Evolutionary conservation across 352 stramenopile genomes (phyloP), one percentile per base, ranked within the genome.

Genomic region (Hyaloperonospora arabidopsidis): DNA sequence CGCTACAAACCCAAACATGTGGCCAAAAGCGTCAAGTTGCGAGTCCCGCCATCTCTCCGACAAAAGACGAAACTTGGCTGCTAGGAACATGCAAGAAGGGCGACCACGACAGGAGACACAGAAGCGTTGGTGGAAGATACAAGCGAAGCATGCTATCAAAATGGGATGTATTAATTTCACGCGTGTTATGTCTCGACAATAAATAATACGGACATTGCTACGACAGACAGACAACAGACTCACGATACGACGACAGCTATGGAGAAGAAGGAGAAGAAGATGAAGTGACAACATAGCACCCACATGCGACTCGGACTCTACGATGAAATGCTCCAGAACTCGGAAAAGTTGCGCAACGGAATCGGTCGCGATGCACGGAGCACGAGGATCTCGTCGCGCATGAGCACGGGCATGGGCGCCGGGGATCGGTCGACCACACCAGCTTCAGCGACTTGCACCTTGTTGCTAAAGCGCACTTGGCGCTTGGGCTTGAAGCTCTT

Each of bases 371-470:
- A 87, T 4, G 81, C 78, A 13, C 81, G 78, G 25, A 91, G 69
- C 61, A 89, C 70, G 43, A 89, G 66, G 45, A 91, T 87, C 59
- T 91, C 81, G 57, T 91, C 78, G 44, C 76, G 74, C 52, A 84
- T 69, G 38, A 92, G 70, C 43, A 79, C 66, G 17, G 77, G 77
- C 59, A 92, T 78, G 19, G 72, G 63, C 15, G 59, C 67, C 0
- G 75, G 73, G 14, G 75, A 76, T 19, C 81, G 81, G 49, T 92
- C 81, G 28, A 81, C 64, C 19, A 70, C 48, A 8, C 76, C 67
- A 11, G 59, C 66, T 3, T 73, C 63, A 12, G 63, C 63, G 25
- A 80, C 68, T 54, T 57, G 25, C 39, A 86, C 73, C 43, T 77
- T 61, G 39, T 88, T 74, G 39, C 65, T 72, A 54, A 92, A 92